A percentile compares a stretch with the other conserved stretches of the same genome.
Conservation (phyloP, 2,329 filamentous ascomycete species). For the Myriosclerotinia scirpicola region DNA sequence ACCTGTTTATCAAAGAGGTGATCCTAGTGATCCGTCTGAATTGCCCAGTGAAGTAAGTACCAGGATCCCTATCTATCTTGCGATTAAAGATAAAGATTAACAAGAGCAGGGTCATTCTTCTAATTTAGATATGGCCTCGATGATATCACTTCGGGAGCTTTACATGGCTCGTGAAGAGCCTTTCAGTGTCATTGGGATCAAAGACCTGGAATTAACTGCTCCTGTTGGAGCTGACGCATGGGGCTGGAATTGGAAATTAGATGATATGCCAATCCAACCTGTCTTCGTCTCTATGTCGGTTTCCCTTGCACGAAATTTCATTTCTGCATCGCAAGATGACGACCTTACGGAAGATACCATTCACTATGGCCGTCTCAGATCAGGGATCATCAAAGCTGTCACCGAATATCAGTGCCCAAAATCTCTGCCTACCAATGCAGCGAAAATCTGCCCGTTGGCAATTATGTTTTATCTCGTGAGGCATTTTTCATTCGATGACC, state of each 20-base stretch:
- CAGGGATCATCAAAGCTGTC: conserved; percentile 54
- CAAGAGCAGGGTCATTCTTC: background rate
- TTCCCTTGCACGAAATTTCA: conserved; percentile 56
- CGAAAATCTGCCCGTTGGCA: background rate
- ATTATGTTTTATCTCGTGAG: background rate
- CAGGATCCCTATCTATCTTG: background rate
- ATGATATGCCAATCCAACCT: conserved; percentile 55
- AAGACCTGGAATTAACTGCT: background rate
- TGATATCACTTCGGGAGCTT: conserved; percentile 4
- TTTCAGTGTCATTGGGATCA: conserved; percentile 8
- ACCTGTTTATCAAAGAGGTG: background rate
- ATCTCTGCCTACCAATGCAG: no score
- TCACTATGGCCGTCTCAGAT: conserved; percentile 72
- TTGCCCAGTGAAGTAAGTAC: background rate
- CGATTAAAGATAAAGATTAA: background rate
- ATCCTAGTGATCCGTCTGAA: background rate
- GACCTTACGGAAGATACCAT: conserved; percentile 67
- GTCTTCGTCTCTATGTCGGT: conserved; percentile 60
- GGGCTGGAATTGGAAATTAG: conserved; percentile 50
- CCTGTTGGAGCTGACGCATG: conserved; percentile 56
- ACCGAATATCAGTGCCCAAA: conserved; percentile 1
- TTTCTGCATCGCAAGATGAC: conserved; percentile 58
- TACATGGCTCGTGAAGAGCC: conserved; percentile 7
- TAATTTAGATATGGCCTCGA: background rate
- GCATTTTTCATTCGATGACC: background rate